Evolutionary conservation across 805 yeast genomes (phyloP).

Genomic region (Monosporozyma solicola): DNA sequence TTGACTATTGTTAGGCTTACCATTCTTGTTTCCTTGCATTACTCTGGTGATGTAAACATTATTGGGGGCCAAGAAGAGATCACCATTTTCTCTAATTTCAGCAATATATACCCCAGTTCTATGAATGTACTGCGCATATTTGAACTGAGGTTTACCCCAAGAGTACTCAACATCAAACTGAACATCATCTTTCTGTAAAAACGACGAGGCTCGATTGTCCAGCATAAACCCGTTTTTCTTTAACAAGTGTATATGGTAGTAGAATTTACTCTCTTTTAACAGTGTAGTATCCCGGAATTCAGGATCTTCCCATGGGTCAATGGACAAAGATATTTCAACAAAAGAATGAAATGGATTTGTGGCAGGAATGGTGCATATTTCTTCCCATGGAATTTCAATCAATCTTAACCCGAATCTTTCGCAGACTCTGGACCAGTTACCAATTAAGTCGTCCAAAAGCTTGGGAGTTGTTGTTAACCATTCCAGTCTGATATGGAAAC

Average conservation of each 20-base stretch:
- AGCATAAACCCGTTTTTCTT: conserved; percentile 64
- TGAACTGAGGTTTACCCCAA: conserved; percentile 84
- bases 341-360: conserved; percentile 85
- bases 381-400: conserved; percentile 90
- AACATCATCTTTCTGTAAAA: conserved; percentile 40
- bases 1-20: conserved; percentile 27
- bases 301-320: conserved; percentile 64
- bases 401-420: conserved; percentile 73
- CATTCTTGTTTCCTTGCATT: conserved; percentile 37
- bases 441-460: conserved; percentile 68
- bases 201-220: conserved; percentile 69
- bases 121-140: conserved; percentile 84
- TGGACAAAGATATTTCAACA: conserved; percentile 53
- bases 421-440: conserved; percentile 71
- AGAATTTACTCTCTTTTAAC: conserved; percentile 46
- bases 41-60: conserved; percentile 72
- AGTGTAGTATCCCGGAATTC: conserved; percentile 40
- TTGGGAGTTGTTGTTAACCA: conserved; percentile 91
- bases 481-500: conserved; percentile 83
- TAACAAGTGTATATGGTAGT: conserved; percentile 69
- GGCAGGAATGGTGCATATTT: conserved; percentile 64
- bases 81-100: conserved; percentile 72
- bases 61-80: conserved; percentile 76
- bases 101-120: conserved; percentile 83
- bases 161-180: conserved; percentile 67